These are phyloP conservation scores for Cryptococcus hybrid DNA, from an alignment of 1,284 basidiomycete genomes.

Conservation along the genomic window DNA sequence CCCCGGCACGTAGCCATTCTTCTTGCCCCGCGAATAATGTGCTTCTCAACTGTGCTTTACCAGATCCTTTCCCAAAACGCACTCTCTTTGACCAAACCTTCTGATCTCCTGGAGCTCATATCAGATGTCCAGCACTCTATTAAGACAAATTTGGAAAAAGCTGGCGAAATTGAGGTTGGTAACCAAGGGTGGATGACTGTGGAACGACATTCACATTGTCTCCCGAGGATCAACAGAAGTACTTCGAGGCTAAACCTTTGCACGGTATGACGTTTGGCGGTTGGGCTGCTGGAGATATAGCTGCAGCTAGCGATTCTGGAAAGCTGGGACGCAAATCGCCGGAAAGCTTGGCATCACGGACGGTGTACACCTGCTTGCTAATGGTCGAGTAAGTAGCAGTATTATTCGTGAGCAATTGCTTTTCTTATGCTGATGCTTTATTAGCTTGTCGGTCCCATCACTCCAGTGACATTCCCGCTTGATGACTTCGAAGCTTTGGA, in stretches of 20 bases:
- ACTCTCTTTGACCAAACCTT: slow-evolving; percentile 25
- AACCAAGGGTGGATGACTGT: not conserved
- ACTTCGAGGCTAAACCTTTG: slow-evolving; percentile 7
- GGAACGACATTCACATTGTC: not conserved
- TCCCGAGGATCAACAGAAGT: not conserved
- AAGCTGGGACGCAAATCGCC: slow-evolving; percentile 22
- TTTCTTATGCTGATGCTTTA: not conserved
- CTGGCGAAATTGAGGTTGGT: slow-evolving; percentile 10
- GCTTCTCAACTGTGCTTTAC: slow-evolving; percentile 44
- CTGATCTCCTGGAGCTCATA: slow-evolving; percentile 34
- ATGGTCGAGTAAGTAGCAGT: slow-evolving; percentile 66
- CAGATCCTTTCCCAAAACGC: slow-evolving; percentile 29
- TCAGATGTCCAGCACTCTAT: slow-evolving; percentile 15
- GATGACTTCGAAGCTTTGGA: slow-evolving; percentile 69
- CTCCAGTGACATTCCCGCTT: slow-evolving; percentile 57
- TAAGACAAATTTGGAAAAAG: slow-evolving; percentile 19
- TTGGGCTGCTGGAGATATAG: slow-evolving; percentile 16
- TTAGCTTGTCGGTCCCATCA: slow-evolving; percentile 66
- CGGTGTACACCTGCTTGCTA: slow-evolving; percentile 66
- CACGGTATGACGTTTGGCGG: slow-evolving; percentile 4
- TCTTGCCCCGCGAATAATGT: slow-evolving; percentile 8
- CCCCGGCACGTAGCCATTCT: slow-evolving; percentile 13
- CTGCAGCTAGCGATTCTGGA: slow-evolving; percentile 44
- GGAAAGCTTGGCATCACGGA: slow-evolving; percentile 56
- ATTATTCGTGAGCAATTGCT: not conserved